A percentile compares a stretch with the other conserved stretches of the same genome.
Evolutionary conservation across 2,329 filamentous ascomycete species (phyloP).

Genomic region (Claviceps sorghi): DNA sequence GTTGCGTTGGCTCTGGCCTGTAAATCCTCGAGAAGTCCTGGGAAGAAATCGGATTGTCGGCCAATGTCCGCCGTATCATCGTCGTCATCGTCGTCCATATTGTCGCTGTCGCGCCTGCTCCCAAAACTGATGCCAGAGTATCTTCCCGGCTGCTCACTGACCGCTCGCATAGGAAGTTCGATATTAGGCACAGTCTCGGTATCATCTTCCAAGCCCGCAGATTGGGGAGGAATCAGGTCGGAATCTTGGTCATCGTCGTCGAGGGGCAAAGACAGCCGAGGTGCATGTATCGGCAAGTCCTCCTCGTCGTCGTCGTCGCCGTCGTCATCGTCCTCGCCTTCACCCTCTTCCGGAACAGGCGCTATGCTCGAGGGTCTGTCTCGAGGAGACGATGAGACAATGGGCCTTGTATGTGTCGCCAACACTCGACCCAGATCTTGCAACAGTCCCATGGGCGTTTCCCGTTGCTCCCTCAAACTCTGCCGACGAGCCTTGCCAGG

Average conservation of each 20-base stretch:
- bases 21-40: conserved; percentile 30
- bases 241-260: conserved; percentile 33
- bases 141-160: conserved; percentile 29
- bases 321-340: conserved; percentile 17
- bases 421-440: conserved; percentile 39
- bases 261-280: conserved; percentile 40
- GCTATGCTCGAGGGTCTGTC: conserved; percentile 15
- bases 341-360: conserved; percentile 19
- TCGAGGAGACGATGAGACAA: conserved; percentile 31
- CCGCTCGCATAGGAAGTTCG: conserved; percentile 41
- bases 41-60: conserved; percentile 38
- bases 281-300: conserved; percentile 34
- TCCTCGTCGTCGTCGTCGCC: conserved; percentile 19
- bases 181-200: conserved; percentile 45
- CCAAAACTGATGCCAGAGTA: conserved; percentile 40
- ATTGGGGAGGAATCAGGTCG: conserved; percentile 36
- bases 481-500: conserved; percentile 44
- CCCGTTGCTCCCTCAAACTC: conserved; percentile 40
- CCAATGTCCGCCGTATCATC: conserved; percentile 24
- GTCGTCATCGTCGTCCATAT: conserved; percentile 21
- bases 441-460: conserved; percentile 39
- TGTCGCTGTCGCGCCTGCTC: conserved; percentile 40
- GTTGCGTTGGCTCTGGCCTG: conserved; percentile 22
- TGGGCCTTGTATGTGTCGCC: conserved; percentile 31
- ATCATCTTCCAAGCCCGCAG: conserved; percentile 42